These are phyloP conservation scores for Zygotorulaspora mrakii DNA, from an alignment of 1,139 yeast genomes.

Conservation along the genomic window DNA sequence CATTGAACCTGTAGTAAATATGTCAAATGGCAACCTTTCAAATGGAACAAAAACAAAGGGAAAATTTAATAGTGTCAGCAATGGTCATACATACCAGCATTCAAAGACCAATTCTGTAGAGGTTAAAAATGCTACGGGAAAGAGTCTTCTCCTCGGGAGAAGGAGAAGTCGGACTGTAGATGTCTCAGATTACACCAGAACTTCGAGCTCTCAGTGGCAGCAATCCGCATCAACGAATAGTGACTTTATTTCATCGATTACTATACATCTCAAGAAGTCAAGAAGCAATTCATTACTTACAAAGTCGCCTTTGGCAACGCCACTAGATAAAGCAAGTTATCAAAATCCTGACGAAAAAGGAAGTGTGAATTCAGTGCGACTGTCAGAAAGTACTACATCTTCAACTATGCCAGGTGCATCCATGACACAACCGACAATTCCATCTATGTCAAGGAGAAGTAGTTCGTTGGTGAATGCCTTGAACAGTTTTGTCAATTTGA, in stretches of 20 bases:
- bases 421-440: conserved; percentile 3
- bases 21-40: background rate
- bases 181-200: conserved; percentile 21
- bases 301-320: conserved; percentile 12
- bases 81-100: conserved; percentile 6
- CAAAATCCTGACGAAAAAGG: conserved; percentile 7
- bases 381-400: conserved; percentile 11
- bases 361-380: conserved; percentile 10
- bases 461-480: conserved; percentile 39
- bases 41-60: too few species aligned
- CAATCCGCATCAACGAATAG: conserved; percentile 1
- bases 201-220: conserved; percentile 8
- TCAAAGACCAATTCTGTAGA: conserved; percentile 15
- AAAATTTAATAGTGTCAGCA: too few species aligned
- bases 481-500: conserved; percentile 37
- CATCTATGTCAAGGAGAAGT: conserved; percentile 32
- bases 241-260: conserved; percentile 14
- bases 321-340: conserved; percentile 9
- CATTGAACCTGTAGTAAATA: conserved; percentile 1
- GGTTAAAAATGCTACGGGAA: conserved; percentile 10
- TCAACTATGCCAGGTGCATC: conserved; percentile 6
- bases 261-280: conserved; percentile 12
- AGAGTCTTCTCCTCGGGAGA: conserved; percentile 17
- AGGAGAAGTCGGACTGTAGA: conserved; percentile 35
- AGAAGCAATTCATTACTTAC: conserved; percentile 14